These are phyloP conservation scores for Sphaerulina musiva DNA, from an alignment of 2,329 filamentous ascomycete species.

Conservation along the genomic window DNA sequence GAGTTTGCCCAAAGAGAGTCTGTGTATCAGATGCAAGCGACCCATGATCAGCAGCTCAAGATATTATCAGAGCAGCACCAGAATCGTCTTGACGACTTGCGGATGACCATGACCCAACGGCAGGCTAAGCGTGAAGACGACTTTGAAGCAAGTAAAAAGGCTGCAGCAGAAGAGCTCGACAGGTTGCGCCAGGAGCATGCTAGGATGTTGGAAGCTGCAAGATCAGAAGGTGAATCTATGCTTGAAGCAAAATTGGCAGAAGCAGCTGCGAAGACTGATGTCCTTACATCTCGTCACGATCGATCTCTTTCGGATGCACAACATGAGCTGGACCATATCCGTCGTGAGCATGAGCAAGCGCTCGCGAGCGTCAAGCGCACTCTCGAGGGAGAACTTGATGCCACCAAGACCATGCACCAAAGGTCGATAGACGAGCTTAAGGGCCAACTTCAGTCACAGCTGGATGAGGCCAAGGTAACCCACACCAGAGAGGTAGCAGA, in stretches of 20 bases:
- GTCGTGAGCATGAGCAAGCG: conserved; percentile 13
- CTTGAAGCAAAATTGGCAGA: conserved; percentile 15
- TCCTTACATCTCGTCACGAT: conserved; percentile 12
- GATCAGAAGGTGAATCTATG: conserved; percentile 10
- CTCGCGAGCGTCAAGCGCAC: conserved; percentile 10
- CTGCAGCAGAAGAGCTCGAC: conserved; percentile 11
- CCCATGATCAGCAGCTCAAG: conserved; percentile 8
- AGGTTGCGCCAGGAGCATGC: conserved; percentile 11
- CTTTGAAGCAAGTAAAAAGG: conserved; percentile 4
- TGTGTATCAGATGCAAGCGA: conserved; percentile 3
- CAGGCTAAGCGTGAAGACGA: conserved; percentile 10
- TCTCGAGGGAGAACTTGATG: conserved; percentile 6
- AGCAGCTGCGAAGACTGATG: conserved; percentile 13
- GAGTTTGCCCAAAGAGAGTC: conserved; percentile 5
- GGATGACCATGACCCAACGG: conserved; percentile 3
- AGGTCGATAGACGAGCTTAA: conserved; percentile 11
- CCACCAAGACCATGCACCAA: conserved; percentile 1
- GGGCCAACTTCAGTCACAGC: conserved; percentile 7
- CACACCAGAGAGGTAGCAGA: conserved; percentile 19
- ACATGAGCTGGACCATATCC: conserved; percentile 15
- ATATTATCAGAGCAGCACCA: conserved; percentile 6
- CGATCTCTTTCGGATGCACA: conserved; percentile 10
- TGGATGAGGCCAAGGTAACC: conserved; percentile 13
- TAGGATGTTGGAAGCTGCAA: conserved; percentile 2
- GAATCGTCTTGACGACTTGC: conserved; percentile 7